A percentile compares a stretch with the other conserved stretches of the same genome.
These are phyloP conservation scores for Kuraishia ogatae DNA, from an alignment of 805 yeast species.

Conservation along the genomic window DNA sequence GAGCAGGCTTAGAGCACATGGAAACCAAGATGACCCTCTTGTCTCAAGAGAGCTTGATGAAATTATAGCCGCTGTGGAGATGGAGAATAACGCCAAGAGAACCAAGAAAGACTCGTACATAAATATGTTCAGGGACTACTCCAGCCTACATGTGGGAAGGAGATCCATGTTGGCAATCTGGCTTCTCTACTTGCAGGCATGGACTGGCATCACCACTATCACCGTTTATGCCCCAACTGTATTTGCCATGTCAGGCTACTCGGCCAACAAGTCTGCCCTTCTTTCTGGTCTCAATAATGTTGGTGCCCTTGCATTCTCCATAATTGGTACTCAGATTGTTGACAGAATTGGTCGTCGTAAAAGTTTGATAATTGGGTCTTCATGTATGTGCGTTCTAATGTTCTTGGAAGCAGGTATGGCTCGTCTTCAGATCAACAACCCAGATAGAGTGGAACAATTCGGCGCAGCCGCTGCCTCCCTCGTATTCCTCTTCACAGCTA, in stretches of 20 bases:
- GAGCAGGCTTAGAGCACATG: conserved; percentile 23
- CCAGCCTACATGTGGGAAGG: conserved; percentile 25
- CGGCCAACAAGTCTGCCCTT: conserved; percentile 23
- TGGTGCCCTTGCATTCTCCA: conserved; percentile 25
- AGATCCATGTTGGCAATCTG: conserved; percentile 30
- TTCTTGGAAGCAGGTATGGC: conserved; percentile 29
- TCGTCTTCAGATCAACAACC: conserved; percentile 17
- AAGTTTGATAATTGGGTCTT: conserved; percentile 20
- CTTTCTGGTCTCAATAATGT: conserved; percentile 33
- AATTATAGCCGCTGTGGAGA: conserved; percentile 1
- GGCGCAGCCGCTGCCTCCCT: conserved; percentile 41
- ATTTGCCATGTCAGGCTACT: conserved; percentile 31
- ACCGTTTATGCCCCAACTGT: conserved; percentile 45
- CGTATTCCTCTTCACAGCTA: conserved; percentile 36
- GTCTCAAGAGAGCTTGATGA: conserved; percentile 4
- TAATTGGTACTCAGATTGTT: conserved; percentile 34
- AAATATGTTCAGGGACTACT: conserved; percentile 12
- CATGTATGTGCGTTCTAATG: conserved; percentile 36
- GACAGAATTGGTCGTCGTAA: conserved; percentile 35
- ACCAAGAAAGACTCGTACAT: conserved; percentile 14
- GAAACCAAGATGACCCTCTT: conserved; percentile 9
- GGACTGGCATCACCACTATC: conserved; percentile 44
- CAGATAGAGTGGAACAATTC: conserved; percentile 14
- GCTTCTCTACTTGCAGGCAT: conserved; percentile 33
- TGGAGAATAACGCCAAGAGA: conserved; percentile 6